phyloP scores from a whole-genome alignment of 2,329 filamentous ascomycete species.

The Nakataea oryzae region DNA sequence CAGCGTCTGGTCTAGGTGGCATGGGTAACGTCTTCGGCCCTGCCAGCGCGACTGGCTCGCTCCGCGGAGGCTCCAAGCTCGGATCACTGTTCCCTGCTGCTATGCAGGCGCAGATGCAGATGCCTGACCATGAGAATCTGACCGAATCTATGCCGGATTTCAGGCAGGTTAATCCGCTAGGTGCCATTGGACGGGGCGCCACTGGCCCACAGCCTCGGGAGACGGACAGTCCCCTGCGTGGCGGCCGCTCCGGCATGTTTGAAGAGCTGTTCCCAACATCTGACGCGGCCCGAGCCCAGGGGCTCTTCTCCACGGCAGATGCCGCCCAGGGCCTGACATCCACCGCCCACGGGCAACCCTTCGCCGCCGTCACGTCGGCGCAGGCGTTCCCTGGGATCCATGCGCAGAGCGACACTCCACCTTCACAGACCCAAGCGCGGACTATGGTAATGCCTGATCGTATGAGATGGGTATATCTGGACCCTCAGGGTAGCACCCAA shows the following conservation, averaged over 20 bases:
- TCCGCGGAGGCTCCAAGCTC: conserved; percentile 70
- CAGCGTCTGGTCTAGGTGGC: conserved; percentile 35
- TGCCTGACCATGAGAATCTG: conserved; percentile 52
- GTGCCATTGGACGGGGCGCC: conserved; percentile 54
- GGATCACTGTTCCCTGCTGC: conserved; percentile 78
- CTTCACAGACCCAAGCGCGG: conserved; percentile 50
- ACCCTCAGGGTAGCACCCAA: conserved; percentile 84
- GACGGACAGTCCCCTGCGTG: conserved; percentile 47
- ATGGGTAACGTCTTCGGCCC: conserved; percentile 58
- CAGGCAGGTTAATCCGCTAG: conserved; percentile 51
- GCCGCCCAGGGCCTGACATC: conserved; percentile 19
- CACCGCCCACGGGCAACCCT: conserved; percentile 20
- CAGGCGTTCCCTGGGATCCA: conserved; percentile 5
- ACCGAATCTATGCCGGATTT: conserved; percentile 48
- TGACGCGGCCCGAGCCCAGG: conserved; percentile 4
- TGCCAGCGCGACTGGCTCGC: conserved; percentile 50
- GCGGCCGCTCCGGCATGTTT: conserved; percentile 18
- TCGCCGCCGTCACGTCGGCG: conserved; percentile 5
- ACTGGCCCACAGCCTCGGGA: conserved; percentile 45
- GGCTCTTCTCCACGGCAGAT: conserved; percentile 7
- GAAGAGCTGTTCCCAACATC: conserved; percentile 9
- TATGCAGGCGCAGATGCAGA: conserved; percentile 87
- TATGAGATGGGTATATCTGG: conserved; percentile 97
- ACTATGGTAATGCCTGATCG: conserved; percentile 99
- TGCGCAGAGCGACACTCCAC: conserved; percentile 22